Base-by-base conservation (phyloP, 768 basidiomycete genomes). In the Russula compacta region DNA sequence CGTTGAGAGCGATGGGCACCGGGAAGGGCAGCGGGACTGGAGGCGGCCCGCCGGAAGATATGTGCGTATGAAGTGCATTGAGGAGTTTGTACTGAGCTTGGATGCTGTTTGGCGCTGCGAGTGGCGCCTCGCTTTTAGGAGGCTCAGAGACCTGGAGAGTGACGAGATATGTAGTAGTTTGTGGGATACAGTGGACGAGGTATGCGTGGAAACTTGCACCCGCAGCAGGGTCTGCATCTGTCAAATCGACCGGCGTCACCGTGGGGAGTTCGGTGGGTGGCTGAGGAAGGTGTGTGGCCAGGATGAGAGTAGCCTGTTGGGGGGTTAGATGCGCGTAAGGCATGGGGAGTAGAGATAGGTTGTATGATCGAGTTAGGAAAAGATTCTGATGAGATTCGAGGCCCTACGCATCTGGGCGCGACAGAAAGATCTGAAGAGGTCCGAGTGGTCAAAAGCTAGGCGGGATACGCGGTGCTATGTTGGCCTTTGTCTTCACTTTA, bases 41-140 rank as follows among this genome's bases (percentile, higher is more conserved):
- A 75, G 35, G 73, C 69, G 9, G 79, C 74, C 38, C 83, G 73
- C 38, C 83, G 73, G 6, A 85, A 84, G 49, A 86, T 76, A 17
- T 74, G 72, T 7, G 83, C 66, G 38, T 61, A 52, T 10, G 61
- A 46, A 38, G 67, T 11, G 58, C 71, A 44, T 17, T 55, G 29
- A 67, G 61, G 24, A 73, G 65, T 1, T 64, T 63, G 51, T 69
- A 65, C 46, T 71, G 70, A 9, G 62, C 50, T 10, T 52, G 51
- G 19, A 72, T 64, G 9, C 63, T 61, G 60, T 69, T 72, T 11
- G 69, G 68, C 2, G 57, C 44, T 44, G 69, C 67, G n/a, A 63
- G 14, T 5, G 58, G 53, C 9, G 56, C 21, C 3, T 51, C 21
- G 19, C 36, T 44, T 21, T 42, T 17, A 14, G 38, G 19, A 24